Conservation (phyloP, 169 alveolate species). For the Plasmodium malariae region DNA sequence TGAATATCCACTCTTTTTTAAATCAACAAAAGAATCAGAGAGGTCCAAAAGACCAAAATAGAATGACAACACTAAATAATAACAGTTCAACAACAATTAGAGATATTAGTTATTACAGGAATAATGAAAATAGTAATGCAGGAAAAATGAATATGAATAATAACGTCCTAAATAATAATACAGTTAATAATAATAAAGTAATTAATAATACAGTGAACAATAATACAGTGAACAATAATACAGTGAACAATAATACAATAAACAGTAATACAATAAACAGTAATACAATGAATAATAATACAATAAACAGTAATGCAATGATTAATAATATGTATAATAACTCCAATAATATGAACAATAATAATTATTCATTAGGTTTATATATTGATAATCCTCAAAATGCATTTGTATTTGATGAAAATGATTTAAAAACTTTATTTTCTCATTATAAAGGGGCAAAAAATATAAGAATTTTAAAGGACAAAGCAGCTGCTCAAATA, state of each 20-base stretch:
- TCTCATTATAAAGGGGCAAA: constrained; percentile 74
- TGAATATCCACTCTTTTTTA: constrained; percentile 15
- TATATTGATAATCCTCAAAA: constrained; percentile 73
- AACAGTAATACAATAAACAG: no score
- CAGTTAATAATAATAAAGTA: no score
- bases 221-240: no score
- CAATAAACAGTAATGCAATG: no score
- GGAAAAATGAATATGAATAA: constrained; percentile 22
- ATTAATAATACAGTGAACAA: no score
- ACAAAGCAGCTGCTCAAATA: constrained; percentile 77
- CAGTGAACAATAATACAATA: no score
- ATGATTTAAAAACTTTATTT: constrained; percentile 55
- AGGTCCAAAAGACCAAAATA: constrained; percentile 29
- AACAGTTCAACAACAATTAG: constrained; percentile 11
- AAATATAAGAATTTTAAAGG: constrained; percentile 44
- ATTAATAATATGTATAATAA: constrained; percentile 27
- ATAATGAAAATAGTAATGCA: neutral
- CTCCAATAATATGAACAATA: constrained; percentile 16
- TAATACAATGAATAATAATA: no score
- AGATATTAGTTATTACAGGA: constrained; percentile 24
- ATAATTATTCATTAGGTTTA: constrained; percentile 67
- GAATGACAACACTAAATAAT: constrained; percentile 19
- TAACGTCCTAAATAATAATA: neutral
- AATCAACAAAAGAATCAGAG: constrained; percentile 33
- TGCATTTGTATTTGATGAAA: constrained; percentile 67